Evolutionary conservation across 352 stramenopile genomes (phyloP).

Genomic region (Pythium rishiriense): DNA sequence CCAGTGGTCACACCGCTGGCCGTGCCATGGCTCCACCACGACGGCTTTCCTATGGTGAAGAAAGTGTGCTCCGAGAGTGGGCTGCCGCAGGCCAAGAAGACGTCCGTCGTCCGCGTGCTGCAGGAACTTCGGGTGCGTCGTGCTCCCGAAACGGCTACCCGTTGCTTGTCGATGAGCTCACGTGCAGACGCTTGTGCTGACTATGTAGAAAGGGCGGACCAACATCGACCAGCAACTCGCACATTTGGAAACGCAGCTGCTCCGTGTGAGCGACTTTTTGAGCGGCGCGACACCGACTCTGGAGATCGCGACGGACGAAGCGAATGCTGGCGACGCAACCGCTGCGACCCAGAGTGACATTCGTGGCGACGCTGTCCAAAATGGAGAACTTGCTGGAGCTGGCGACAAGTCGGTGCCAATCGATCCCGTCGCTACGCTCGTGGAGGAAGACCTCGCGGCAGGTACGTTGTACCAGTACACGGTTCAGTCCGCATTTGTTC

Average conservation of each 20-base stretch:
- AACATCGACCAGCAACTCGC: constrained; percentile 58
- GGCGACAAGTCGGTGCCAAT: constrained; percentile 32
- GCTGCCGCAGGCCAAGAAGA: constrained; percentile 52
- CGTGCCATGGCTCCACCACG: constrained; percentile 67
- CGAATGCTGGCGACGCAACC: constrained; percentile 1
- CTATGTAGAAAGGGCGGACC: constrained; percentile 43
- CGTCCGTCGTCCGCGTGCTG: constrained; percentile 46
- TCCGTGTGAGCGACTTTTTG: constrained; percentile 62
- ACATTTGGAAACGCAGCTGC: constrained; percentile 60
- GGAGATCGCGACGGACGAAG: constrained; percentile 29
- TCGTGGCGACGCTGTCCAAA: neutral
- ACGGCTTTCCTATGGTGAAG: constrained; percentile 64
- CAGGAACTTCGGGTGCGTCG: constrained; percentile 64
- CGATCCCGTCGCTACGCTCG: constrained; percentile 34
- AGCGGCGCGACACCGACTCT: constrained; percentile 44
- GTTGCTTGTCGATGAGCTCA: neutral
- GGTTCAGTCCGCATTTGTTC: neutral
- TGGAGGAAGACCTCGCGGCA: constrained; percentile 69
- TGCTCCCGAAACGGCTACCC: neutral
- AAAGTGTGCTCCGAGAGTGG: constrained; percentile 44
- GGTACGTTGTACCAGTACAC: constrained; percentile 29
- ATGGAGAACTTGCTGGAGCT: neutral
- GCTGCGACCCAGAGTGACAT: neutral
- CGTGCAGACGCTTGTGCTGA: neutral
- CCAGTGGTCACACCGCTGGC: constrained; percentile 37